Evolutionary conservation across 1,284 basidiomycete species (phyloP).

Genomic region (Amylostereum areolatum): DNA sequence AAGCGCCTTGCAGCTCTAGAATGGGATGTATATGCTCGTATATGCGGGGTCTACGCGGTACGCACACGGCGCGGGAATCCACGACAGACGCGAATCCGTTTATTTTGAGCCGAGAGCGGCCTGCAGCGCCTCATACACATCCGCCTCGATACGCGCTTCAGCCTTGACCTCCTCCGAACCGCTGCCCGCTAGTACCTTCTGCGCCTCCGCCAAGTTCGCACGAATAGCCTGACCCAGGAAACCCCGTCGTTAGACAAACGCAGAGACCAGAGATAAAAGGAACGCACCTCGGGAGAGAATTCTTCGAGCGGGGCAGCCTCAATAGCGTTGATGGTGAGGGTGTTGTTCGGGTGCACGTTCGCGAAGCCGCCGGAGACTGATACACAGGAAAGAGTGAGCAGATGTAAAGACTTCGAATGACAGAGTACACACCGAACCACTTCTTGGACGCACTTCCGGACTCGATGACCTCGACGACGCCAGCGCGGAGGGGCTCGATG

Average conservation of each 20-base stretch:
- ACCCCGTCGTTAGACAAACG: too few relatives aligned
- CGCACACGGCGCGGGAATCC: too few relatives aligned
- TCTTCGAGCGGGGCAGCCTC: constrained; percentile 93
- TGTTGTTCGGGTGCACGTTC: constrained; percentile 97
- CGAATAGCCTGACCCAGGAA: constrained; percentile 73
- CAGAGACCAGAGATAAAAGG: not conserved
- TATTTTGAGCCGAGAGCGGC: constrained; percentile 69
- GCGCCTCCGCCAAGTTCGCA: constrained; percentile 84
- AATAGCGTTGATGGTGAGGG: constrained; percentile 93
- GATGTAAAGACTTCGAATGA: not conserved
- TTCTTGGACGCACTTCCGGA: constrained; percentile 75
- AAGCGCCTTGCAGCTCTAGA: too few relatives aligned
- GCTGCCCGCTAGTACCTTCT: constrained; percentile 75
- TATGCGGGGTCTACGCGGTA: not conserved
- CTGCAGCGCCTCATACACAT: constrained; percentile 95
- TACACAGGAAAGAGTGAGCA: not conserved
- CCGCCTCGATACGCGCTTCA: constrained; percentile 92
- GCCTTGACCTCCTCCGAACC: constrained; percentile 92
- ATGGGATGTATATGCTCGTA: too few relatives aligned
- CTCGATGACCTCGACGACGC: constrained; percentile 91
- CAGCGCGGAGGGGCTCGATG: constrained; percentile 88
- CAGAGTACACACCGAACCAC: constrained; percentile 79
- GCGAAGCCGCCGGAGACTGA: constrained; percentile 96
- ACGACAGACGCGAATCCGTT: constrained; percentile 12
- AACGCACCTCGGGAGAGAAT: constrained; percentile 79